Conservation (phyloP, 192 early-diverging fungal species). For the Globomyces pollinis-pini region DNA sequence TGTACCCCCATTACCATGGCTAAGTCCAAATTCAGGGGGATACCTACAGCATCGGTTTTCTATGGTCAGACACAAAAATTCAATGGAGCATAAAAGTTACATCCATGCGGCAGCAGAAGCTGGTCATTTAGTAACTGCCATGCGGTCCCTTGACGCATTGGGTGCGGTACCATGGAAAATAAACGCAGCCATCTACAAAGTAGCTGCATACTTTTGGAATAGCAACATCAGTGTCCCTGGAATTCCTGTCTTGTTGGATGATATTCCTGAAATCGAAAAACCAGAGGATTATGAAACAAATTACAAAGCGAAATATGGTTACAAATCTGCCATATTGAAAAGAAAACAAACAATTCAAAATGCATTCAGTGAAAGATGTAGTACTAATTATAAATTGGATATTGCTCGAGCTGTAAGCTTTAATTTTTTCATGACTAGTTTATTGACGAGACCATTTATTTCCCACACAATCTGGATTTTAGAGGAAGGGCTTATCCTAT, state of each 20-base stretch:
- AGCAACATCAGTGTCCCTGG: conserved; percentile 68
- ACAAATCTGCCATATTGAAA: conserved; percentile 26
- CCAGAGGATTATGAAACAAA: conserved; percentile 56
- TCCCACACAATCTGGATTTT: conserved; percentile 97
- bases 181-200: conserved; percentile 74
- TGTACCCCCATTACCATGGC: conserved; percentile 84
- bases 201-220: conserved; percentile 84
- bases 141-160: conserved; percentile 76
- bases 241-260: conserved; percentile 10
- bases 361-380: conserved; percentile 76
- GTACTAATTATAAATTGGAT: conserved; percentile 92
- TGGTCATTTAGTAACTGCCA: conserved; percentile 57
- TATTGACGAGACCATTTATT: conserved; percentile 81
- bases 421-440: conserved; percentile 49
- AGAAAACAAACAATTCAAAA: conserved; percentile 38
- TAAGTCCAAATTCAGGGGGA: conserved; percentile 75
- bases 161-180: conserved; percentile 82
- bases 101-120: conserved; percentile 71
- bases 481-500: conserved; percentile 96
- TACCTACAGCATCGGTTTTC: conserved; percentile 65
- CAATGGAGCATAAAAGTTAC: conserved; percentile 66
- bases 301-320: conserved; percentile 11
- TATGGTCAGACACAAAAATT: conserved; percentile 69
- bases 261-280: conserved; percentile 43
- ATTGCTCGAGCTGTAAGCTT: conserved; percentile 86